Base-by-base conservation (phyloP, 2,329 filamentous ascomycete species). In the Mycosphaerella arachidis region DNA sequence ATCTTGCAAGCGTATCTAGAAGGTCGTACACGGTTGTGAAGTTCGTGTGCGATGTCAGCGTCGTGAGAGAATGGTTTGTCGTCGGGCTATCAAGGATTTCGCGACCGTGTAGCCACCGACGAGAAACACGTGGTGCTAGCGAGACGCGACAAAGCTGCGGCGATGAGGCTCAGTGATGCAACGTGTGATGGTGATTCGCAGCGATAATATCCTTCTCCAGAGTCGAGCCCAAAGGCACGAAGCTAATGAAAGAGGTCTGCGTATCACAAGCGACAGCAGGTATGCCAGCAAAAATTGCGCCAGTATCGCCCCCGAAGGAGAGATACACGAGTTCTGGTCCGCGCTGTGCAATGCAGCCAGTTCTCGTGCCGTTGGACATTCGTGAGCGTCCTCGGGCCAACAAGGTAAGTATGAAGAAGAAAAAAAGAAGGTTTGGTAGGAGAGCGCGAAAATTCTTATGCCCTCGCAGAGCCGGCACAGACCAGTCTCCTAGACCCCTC, bases 401-500 rank as follows among this genome's bases (percentile, higher is more conserved):
- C n/a, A 56, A 56, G 55, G 55, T 50, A 55, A 55, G 53, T 55
- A 55, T 56, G 45, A 37, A 56, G 55, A 56, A 50, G 40, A 50
- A 30, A 27, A 20, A 16, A 40, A 35, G 4, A 12, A 1, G 24
- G 35, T 37, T 12, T 2, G 35, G 40, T 18, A 4, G 13, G n/a
- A 43, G n/a, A 7, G 40, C 18, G 8, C 16, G 40, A 43, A 43
- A 43, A n/a, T 18, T 43, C n/a, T 43, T 43, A 18, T 43, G 40
- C 40, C 24, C 24, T 24, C 1, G 24, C 24, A 24, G 24, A 24
- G 24, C 24, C 24, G 3, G 24, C 24, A 24, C 24, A 24, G 24
- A 24, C 24, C 24, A 24, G 24, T 1, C 24, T 24, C 24, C 24
- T 3, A 3, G 24, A 1, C 24, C 24, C 12, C 31, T 35, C 12